A percentile compares a stretch with the other conserved stretches of the same genome.
Conservation (phyloP, 768 basidiomycete species). For the Epithele typhae region DNA sequence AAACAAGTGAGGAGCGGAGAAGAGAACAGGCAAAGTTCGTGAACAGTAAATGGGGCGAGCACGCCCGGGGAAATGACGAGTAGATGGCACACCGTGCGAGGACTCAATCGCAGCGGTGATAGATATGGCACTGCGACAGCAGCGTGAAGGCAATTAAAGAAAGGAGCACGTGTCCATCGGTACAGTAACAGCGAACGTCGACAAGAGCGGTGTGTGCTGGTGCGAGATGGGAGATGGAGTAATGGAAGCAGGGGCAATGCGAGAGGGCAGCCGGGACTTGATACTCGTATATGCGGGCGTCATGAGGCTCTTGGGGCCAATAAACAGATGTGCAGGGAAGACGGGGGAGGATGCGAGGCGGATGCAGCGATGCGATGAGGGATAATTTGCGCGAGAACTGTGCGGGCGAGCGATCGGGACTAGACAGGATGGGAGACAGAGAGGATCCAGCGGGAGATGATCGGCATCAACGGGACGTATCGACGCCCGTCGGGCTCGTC, state of each 20-base stretch:
- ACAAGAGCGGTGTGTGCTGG: constrained; percentile 5
- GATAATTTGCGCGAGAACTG: background rate
- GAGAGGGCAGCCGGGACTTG: constrained; percentile 8
- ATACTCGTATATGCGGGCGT: constrained; percentile 7
- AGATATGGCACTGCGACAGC: constrained; percentile 9
- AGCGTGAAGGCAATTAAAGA: background rate
- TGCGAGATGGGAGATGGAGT: constrained; percentile 13
- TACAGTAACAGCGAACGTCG: constrained; percentile 7
- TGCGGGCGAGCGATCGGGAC: constrained; percentile 5
- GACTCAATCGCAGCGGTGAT: constrained; percentile 5
- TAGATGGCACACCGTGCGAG: constrained; percentile 6
- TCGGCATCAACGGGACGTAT: background rate
- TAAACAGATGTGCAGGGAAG: constrained; percentile 8
- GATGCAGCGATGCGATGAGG: constrained; percentile 1
- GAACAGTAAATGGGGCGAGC: background rate
- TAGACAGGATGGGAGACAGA: background rate
- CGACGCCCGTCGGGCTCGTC: constrained; percentile 8
- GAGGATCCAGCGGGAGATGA: too few species aligned
- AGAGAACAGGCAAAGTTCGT: background rate
- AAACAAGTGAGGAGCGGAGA: background rate
- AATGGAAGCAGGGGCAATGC: background rate
- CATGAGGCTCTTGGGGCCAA: constrained; percentile 11
- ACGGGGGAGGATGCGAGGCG: constrained; percentile 2
- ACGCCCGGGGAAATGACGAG: constrained; percentile 2
- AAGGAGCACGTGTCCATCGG: constrained; percentile 7